Percentiles rank a stretch among this genome's conserved stretches.
Conservation (phyloP, 2,329 filamentous ascomycete genomes). For the Reticulascus tulasneorum region DNA sequence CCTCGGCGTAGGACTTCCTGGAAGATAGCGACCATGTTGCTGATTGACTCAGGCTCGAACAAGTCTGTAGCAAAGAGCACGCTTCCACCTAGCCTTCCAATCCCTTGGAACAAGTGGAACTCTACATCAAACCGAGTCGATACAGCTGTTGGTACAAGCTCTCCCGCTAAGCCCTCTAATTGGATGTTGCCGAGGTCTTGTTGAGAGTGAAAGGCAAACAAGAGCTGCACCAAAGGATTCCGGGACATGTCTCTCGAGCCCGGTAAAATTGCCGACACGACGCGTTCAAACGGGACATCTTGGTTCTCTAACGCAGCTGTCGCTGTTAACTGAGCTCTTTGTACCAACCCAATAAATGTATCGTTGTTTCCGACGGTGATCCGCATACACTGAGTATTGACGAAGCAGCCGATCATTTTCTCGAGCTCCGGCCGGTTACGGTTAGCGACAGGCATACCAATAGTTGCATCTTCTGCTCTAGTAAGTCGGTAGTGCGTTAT, state of each 20-base stretch:
- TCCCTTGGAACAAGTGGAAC: slow-evolving; percentile 1
- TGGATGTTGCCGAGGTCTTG: neutral
- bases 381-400: slow-evolving; percentile 4
- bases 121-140: neutral
- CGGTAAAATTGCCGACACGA: neutral
- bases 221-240: slow-evolving; percentile 1
- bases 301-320: slow-evolving; percentile 1
- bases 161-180: neutral
- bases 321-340: neutral
- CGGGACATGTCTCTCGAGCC: slow-evolving; percentile 1
- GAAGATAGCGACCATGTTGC: neutral
- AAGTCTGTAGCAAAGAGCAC: neutral
- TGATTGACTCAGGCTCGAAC: neutral
- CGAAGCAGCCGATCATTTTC: slow-evolving; percentile 1
- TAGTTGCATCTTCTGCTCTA: neutral
- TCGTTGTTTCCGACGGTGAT: neutral
- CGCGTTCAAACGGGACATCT: slow-evolving; percentile 1
- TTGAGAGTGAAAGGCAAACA: slow-evolving; percentile 1
- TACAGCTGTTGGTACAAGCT: neutral
- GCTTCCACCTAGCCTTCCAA: neutral
- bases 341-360: neutral
- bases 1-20: neutral
- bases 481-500: neutral
- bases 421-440: slow-evolving; percentile 1
- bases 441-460: slow-evolving; percentile 1